Conservation (phyloP, 2,329 filamentous ascomycete species). For the Pseudogymnoascus sp. region DNA sequence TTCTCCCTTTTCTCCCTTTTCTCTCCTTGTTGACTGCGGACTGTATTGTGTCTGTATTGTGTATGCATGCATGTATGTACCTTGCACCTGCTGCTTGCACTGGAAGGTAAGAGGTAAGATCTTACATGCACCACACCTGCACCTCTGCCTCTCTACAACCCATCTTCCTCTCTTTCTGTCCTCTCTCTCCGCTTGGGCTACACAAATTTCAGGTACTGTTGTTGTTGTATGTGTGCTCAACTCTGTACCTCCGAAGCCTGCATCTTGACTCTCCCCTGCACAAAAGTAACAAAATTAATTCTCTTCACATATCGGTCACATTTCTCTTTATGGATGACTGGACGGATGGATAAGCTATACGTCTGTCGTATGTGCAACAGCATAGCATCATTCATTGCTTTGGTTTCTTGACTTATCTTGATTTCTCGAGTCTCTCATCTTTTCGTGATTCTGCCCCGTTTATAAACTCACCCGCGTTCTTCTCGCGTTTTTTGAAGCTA, state of each 20-base stretch:
- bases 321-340: neutral
- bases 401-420: neutral
- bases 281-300: neutral
- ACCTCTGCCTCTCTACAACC: neutral
- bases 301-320: conserved; percentile 2
- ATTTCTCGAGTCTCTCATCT: neutral
- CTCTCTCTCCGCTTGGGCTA: too few relatives aligned
- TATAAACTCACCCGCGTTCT: neutral
- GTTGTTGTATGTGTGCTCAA: too few relatives aligned
- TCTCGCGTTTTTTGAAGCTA: neutral
- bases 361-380: neutral
- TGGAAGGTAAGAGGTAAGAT: too few relatives aligned
- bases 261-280: neutral
- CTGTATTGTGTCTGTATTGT: too few relatives aligned
- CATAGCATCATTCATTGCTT: too few relatives aligned
- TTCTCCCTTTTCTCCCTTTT: neutral
- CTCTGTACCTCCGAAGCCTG: neutral
- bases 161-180: neutral
- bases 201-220: neutral
- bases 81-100: neutral
- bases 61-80: neutral
- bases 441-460: neutral
- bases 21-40: too few relatives aligned
- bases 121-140: neutral
- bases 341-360: neutral